Evolutionary conservation across 805 yeast species (phyloP), one percentile per base, ranked within the genome.

Genomic region (Teunomyces pallodes): DNA sequence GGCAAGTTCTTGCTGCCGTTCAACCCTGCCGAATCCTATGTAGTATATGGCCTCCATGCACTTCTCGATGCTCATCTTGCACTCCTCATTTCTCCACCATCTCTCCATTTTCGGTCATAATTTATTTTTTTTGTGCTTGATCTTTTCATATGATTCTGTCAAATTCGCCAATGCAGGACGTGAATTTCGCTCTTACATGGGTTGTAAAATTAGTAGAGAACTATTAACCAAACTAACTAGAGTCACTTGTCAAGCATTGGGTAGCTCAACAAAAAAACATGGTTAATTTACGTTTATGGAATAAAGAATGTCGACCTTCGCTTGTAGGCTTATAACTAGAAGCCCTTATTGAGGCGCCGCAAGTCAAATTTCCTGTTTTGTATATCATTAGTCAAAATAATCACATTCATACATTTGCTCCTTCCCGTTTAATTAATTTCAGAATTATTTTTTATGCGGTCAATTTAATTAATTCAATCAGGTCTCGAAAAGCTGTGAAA

Each of bases 311-410:
- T 26, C 8, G 13, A 26, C 17, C 9, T 8, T 38, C 14, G 30
- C 27, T 24, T 24, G 16, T 5, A n/a, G 9, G 30, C 6, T 13
- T 7, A n/a, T 9, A 38, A n/a, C 27, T 20, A 38, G 30, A 38
- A 13, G 16, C 29, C 41, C 27, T 9, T 13, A n/a, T n/a, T 26
- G 41, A 6, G 41, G 41, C n/a, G 9, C 27, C 30, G 24, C 29
- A 30, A 9, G n/a, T n/a, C 10, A 16, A 42, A 42, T 42, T 42
- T 28, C 44, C 44, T 20, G 9, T 30, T 42, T 42, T 38, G 30
- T 38, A 38, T 26, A 38, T 38, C 26, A 38, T 29, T 20, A 24
- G 29, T n/a, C 41, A 36, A 6, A 36, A 36, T 20, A 36, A 16
- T 36, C 39, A 36, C 26, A 38, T 38, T 38, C 31, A 28, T 30